Evolutionary conservation across 371 early-diverging fungal species (phyloP).

Genomic region (Chytridiales sp.): DNA sequence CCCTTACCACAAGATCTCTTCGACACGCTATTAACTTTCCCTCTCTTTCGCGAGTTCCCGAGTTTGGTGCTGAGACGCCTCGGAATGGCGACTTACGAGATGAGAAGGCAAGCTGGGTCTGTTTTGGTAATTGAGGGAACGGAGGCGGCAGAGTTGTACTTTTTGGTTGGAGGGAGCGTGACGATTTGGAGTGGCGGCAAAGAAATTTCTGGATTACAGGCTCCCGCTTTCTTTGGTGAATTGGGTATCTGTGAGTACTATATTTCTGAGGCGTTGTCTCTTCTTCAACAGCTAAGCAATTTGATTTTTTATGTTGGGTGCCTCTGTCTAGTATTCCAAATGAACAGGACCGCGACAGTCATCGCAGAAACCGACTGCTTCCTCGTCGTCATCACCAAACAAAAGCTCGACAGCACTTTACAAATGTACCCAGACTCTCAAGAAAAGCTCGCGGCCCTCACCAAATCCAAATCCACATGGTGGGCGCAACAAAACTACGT

Average conservation of each 20-base stretch:
- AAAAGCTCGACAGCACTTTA: constrained; percentile 31
- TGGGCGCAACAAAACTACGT: constrained; percentile 22
- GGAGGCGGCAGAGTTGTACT: constrained; percentile 19
- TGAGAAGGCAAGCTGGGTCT: constrained; percentile 10
- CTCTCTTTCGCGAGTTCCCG: constrained; percentile 12
- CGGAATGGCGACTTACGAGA: constrained; percentile 4
- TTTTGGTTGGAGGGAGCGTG: constrained; percentile 5
- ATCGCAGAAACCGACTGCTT: constrained; percentile 32
- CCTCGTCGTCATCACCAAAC: constrained; percentile 32
- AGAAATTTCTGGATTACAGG: background rate
- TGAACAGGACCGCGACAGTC: constrained; percentile 32
- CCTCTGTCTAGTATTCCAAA: too few relatives aligned
- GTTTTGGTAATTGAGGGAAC: constrained; percentile 11
- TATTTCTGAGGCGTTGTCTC: background rate
- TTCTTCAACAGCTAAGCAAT: background rate
- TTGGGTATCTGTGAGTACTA: constrained; percentile 35
- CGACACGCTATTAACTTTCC: constrained; percentile 3
- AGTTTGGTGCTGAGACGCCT: constrained; percentile 1
- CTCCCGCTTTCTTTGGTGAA: constrained; percentile 33
- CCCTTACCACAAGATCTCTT: too few relatives aligned
- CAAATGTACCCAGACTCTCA: too few relatives aligned
- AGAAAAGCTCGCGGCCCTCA: too few relatives aligned
- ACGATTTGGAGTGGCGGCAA: constrained; percentile 6
- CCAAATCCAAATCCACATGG: constrained; percentile 17
- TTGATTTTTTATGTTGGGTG: background rate